Conservation (phyloP, 2,329 filamentous ascomycete genomes). For the Basipetospora chlamydospora region DNA sequence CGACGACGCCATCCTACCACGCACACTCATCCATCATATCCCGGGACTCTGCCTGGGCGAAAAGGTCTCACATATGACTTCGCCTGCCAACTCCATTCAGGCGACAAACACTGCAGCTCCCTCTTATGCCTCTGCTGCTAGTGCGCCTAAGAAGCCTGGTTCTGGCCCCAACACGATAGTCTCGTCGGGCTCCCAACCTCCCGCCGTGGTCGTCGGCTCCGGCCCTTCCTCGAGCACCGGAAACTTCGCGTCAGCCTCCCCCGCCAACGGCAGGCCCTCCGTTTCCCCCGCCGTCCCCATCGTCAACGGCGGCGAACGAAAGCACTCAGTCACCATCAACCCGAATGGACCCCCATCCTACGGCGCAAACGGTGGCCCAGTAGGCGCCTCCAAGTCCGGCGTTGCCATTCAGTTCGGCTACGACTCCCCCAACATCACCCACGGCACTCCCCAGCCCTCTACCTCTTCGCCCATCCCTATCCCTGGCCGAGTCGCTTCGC, state of each 20-base stretch:
- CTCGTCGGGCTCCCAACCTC: conserved; percentile 39
- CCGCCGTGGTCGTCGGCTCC: conserved; percentile 40
- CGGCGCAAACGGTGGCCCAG: conserved; percentile 57
- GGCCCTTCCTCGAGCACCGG: conserved; percentile 41
- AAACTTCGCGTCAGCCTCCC: conserved; percentile 53
- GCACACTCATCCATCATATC: conserved; percentile 2
- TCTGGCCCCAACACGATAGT: conserved; percentile 39
- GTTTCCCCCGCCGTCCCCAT: conserved; percentile 54
- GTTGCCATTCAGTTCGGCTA: conserved; percentile 78
- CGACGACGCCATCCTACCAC: no score
- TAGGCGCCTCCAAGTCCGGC: conserved; percentile 42
- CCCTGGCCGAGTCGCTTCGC: conserved; percentile 61
- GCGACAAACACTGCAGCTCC: conserved; percentile 43
- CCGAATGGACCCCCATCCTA: conserved; percentile 65
- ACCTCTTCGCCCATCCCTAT: conserved; percentile 45
- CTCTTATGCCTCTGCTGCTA: conserved; percentile 53
- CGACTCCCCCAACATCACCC: conserved; percentile 50
- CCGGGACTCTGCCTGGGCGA: conserved; percentile 7
- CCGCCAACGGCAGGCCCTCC: conserved; percentile 71
- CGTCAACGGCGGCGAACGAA: conserved; percentile 59
- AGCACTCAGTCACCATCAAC: conserved; percentile 83
- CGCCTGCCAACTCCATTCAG: conserved; percentile 39
- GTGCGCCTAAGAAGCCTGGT: conserved; percentile 46
- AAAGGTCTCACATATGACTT: conserved; percentile 36
- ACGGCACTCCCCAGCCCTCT: conserved; percentile 49